These are phyloP conservation scores for Yamadazyma blattariae DNA, from an alignment of 1,139 yeast genomes.

Conservation along the genomic window DNA sequence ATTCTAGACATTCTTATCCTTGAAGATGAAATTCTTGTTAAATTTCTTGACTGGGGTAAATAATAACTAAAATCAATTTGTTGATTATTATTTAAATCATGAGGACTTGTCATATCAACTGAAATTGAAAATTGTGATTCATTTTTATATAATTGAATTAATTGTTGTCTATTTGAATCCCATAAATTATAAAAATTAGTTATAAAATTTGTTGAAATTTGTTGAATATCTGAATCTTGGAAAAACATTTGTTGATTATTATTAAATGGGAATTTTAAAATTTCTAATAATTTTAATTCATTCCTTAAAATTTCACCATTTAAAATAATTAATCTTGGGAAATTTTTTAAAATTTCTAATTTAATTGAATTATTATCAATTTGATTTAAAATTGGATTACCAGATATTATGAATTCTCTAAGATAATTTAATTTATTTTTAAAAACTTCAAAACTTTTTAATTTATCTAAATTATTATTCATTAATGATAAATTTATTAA, in stretches of 20 bases:
- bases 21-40: slow-evolving; percentile 63
- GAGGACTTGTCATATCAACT: slow-evolving; percentile 51
- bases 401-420: slow-evolving; percentile 71
- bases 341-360: slow-evolving; percentile 61
- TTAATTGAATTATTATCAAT: slow-evolving; percentile 40
- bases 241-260: slow-evolving; percentile 56
- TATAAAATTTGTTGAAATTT: slow-evolving; percentile 70
- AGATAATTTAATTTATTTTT: slow-evolving; percentile 69
- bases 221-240: slow-evolving; percentile 72
- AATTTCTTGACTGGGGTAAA: slow-evolving; percentile 70
- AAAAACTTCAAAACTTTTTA: slow-evolving; percentile 71
- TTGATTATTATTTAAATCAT: slow-evolving; percentile 41
- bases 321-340: slow-evolving; percentile 75
- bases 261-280: slow-evolving; percentile 57
- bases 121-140: slow-evolving; percentile 82
- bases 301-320: slow-evolving; percentile 80
- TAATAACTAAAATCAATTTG: slow-evolving; percentile 61
- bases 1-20: slow-evolving; percentile 56
- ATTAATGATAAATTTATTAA: slow-evolving; percentile 77
- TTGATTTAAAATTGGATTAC: slow-evolving; percentile 67
- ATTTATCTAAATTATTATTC: slow-evolving; percentile 61
- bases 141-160: slow-evolving; percentile 71
- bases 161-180: slow-evolving; percentile 74
- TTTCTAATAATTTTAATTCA: slow-evolving; percentile 53
- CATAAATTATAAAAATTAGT: slow-evolving; percentile 73